Evolutionary conservation across 371 early-diverging fungal species (phyloP).

Genomic region (Mortierella sp.): DNA sequence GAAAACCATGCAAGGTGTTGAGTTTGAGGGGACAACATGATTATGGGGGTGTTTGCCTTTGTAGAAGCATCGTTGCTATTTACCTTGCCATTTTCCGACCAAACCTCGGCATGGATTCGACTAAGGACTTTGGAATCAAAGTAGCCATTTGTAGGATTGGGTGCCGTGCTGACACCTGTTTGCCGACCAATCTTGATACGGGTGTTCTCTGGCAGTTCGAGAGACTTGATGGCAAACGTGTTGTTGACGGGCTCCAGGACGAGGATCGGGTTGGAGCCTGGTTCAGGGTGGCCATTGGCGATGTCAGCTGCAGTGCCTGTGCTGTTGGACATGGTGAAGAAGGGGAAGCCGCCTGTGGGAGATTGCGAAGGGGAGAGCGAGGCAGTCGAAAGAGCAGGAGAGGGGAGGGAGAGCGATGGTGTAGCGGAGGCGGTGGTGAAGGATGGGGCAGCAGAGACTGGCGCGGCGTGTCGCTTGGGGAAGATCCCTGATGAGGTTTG

Average conservation of each 20-base stretch:
- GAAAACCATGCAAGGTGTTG: background rate
- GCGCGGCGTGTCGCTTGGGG: conserved; percentile 45
- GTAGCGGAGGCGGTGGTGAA: conserved; percentile 38
- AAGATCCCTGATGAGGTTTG: conserved; percentile 42
- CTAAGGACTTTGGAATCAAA: conserved; percentile 91
- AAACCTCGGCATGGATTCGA: conserved; percentile 87
- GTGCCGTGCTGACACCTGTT: conserved; percentile 71
- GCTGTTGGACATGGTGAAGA: conserved; percentile 10
- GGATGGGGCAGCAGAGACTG: conserved; percentile 27
- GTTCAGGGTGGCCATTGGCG: conserved; percentile 4
- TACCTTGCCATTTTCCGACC: conserved; percentile 78
- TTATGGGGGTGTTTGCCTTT: too few species aligned
- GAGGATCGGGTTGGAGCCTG: conserved; percentile 44
- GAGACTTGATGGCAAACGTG: conserved; percentile 69
- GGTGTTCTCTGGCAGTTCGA: conserved; percentile 67
- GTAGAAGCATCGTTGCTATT: too few species aligned
- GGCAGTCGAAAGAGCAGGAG: conserved; percentile 22
- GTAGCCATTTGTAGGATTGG: conserved; percentile 78
- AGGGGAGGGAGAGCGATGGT: conserved; percentile 12
- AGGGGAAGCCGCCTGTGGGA: background rate
- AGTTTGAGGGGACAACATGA: background rate
- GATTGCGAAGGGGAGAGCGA: conserved; percentile 12
- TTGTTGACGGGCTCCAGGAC: conserved; percentile 72
- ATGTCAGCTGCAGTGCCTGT: background rate
- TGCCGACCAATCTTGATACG: conserved; percentile 81